Percentiles rank a stretch among this genome's conserved stretches.
These are phyloP conservation scores for Petunia axillaris DNA, from an alignment of 257 asterid species.

Conservation along the genomic window DNA sequence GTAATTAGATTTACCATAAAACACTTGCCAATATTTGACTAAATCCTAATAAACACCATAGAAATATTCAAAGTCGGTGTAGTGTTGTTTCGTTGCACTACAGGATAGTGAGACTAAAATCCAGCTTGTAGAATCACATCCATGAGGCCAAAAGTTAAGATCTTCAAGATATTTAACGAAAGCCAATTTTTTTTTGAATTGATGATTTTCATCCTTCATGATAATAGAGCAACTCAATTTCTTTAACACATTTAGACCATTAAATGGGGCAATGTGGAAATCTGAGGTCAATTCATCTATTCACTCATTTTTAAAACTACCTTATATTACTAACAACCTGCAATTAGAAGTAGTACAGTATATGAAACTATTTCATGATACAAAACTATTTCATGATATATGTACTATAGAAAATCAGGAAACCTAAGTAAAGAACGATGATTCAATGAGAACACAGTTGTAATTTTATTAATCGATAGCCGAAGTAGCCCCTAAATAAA, in stretches of 20 bases:
- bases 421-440: neutral
- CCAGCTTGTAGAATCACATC: neutral
- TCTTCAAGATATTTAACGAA: neutral
- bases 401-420: neutral
- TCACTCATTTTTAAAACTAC: neutral
- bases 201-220: neutral
- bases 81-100: neutral
- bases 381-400: neutral
- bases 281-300: neutral
- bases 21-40: neutral
- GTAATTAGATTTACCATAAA: neutral
- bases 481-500: neutral
- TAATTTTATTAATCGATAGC: neutral
- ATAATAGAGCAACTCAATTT: neutral
- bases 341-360: neutral
- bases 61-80: neutral
- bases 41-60: neutral
- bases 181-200: neutral
- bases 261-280: neutral
- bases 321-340: neutral
- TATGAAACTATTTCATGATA: neutral
- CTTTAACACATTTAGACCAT: neutral
- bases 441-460: conserved; percentile 11
- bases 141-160: conserved; percentile 5
- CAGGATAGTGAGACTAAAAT: neutral